Evolutionary conservation across 495 filamentous ascomycete genomes (phyloP).

Genomic region (Xylaria bambusicola): DNA sequence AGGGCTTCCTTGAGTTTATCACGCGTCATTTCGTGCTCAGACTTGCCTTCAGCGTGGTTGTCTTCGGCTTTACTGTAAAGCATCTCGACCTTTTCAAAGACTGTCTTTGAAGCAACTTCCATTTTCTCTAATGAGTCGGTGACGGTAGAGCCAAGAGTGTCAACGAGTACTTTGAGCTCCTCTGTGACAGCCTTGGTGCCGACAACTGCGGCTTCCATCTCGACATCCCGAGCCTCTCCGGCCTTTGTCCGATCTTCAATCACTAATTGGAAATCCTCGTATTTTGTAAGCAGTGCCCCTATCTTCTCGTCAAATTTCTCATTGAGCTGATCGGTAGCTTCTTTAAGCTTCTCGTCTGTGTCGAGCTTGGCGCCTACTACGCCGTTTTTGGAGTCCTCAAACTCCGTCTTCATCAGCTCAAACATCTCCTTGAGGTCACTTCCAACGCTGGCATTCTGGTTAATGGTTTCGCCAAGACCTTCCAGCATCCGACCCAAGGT

Average conservation of each 20-base stretch:
- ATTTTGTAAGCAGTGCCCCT: constrained; percentile 73
- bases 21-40: constrained; percentile 74
- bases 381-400: constrained; percentile 71
- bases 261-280: constrained; percentile 73
- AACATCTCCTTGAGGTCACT: constrained; percentile 76
- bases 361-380: constrained; percentile 71
- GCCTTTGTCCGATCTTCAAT: constrained; percentile 70
- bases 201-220: constrained; percentile 68
- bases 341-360: constrained; percentile 73
- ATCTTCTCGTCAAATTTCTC: constrained; percentile 80
- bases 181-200: constrained; percentile 78
- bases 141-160: constrained; percentile 78
- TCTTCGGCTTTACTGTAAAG: constrained; percentile 77
- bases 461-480: constrained; percentile 60
- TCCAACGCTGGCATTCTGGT: constrained; percentile 52
- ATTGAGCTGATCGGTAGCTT: constrained; percentile 68
- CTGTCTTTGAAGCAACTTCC: constrained; percentile 78
- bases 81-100: constrained; percentile 76
- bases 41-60: constrained; percentile 67
- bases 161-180: constrained; percentile 79
- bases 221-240: constrained; percentile 63
- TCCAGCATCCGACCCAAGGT: constrained; percentile 61
- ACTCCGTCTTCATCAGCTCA: constrained; percentile 76
- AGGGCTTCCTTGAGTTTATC: constrained; percentile 73
- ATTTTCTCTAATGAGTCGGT: constrained; percentile 84